These are phyloP conservation scores for Chlamydomonas incerta DNA, from an alignment of 139 green algal species.

Conservation along the genomic window DNA sequence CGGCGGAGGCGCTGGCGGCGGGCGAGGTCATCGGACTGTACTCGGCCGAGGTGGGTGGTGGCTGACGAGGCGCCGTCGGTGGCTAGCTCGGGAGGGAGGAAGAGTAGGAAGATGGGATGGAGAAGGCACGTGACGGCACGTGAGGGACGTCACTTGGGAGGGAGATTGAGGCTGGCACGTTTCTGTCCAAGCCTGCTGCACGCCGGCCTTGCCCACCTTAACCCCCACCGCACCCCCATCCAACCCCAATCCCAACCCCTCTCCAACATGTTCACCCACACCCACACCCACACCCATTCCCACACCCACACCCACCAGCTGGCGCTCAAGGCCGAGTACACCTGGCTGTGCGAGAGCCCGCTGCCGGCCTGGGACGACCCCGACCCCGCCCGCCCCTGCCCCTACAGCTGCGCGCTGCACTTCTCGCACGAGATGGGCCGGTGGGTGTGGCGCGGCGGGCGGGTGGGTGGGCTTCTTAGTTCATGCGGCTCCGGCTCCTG, in stretches of 20 bases:
- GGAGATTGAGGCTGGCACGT: no score
- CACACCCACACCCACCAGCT: background rate
- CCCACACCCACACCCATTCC: background rate
- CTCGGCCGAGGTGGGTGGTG: conserved; percentile 3
- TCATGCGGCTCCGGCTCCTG: no score
- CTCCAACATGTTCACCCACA: background rate
- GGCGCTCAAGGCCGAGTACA: background rate
- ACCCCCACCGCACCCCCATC: no score
- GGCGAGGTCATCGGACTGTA: conserved; percentile 6
- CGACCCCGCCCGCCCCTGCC: background rate
- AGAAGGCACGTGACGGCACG: no score
- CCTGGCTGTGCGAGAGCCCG: background rate
- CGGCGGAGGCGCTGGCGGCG: background rate
- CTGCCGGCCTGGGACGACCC: conserved; percentile 8
- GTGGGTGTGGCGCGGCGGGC: background rate
- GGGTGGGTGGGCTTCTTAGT: background rate
- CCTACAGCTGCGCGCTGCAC: background rate
- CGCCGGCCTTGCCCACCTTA: background rate
- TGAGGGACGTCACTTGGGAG: no score
- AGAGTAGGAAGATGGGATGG: no score
- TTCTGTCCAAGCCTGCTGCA: no score
- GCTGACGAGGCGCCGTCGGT: no score
- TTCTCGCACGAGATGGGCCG: background rate
- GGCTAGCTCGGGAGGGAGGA: background rate
- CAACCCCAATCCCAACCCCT: background rate